phyloP scores from a whole-genome alignment of 73 alveolate species.

The Chromera velia region DNA sequence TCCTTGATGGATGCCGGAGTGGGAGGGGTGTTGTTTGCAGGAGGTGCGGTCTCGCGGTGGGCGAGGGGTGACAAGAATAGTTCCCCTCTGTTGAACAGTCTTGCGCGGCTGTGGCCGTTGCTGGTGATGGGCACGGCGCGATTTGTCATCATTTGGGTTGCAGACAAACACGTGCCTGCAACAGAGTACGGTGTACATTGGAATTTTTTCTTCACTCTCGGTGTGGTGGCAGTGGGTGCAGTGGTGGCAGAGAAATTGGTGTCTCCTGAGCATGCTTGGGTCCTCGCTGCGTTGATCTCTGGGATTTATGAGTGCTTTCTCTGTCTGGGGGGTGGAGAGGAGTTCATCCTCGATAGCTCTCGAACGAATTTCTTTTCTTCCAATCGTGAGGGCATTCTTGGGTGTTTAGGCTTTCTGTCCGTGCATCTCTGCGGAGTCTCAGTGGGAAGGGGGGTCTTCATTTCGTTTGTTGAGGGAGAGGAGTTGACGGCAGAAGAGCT shows the following conservation, averaged over 20 bases:
- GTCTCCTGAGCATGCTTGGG: slow-evolving; percentile 3
- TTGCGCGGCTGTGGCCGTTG: too few relatives aligned
- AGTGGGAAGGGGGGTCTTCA: slow-evolving; percentile 14
- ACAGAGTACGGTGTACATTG: slow-evolving; percentile 66
- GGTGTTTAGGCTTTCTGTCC: slow-evolving; percentile 53
- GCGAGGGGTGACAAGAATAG: slow-evolving; percentile 19
- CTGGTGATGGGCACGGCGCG: slow-evolving; percentile 28
- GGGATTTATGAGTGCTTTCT: slow-evolving; percentile 34
- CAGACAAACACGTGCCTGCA: slow-evolving; percentile 49
- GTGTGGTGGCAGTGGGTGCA: slow-evolving; percentile 36
- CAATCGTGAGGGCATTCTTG: slow-evolving; percentile 61
- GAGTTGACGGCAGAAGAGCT: too few relatives aligned
- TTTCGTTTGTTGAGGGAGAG: too few relatives aligned
- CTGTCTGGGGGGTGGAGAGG: slow-evolving; percentile 24
- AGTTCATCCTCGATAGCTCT: slow-evolving; percentile 50
- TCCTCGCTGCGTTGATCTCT: slow-evolving; percentile 17
- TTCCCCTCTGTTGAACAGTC: slow-evolving; percentile 7
- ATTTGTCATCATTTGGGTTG: slow-evolving; percentile 6
- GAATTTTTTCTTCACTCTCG: slow-evolving; percentile 53
- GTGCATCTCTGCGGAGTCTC: slow-evolving; percentile 45
- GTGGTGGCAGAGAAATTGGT: slow-evolving; percentile 12
- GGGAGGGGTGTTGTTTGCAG: slow-evolving; percentile 50
- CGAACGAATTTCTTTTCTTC: slow-evolving; percentile 46
- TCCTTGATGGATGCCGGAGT: slow-evolving; percentile 58
- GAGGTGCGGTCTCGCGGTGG: slow-evolving; percentile 50